A percentile compares a stretch with the other conserved stretches of the same genome.
These are phyloP conservation scores for Pichia sp. DNA, from an alignment of 1,139 yeast genomes.

Conservation along the genomic window DNA sequence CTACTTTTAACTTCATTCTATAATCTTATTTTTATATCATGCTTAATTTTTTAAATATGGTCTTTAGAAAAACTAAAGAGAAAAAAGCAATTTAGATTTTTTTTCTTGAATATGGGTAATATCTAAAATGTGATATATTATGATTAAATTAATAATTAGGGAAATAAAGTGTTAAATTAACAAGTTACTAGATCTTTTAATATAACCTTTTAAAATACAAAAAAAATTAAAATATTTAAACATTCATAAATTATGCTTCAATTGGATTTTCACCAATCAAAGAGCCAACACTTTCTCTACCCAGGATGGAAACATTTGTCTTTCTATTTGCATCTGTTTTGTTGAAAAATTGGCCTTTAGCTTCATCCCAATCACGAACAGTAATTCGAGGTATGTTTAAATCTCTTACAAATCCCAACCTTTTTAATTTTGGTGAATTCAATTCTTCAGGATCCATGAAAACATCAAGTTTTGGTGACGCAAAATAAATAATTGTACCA, in stretches of 20 bases:
- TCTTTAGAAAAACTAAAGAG: too few relatives aligned
- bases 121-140: too few relatives aligned
- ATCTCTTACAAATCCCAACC: constrained; percentile 28
- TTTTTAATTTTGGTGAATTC: constrained; percentile 34
- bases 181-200: too few relatives aligned
- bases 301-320: constrained; percentile 13
- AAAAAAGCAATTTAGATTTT: too few relatives aligned
- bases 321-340: constrained; percentile 14
- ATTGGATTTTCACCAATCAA: not conserved
- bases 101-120: too few relatives aligned
- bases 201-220: too few relatives aligned
- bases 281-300: constrained; percentile 20
- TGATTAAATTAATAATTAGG: too few relatives aligned
- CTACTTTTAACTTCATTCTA: too few relatives aligned
- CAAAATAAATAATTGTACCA: constrained; percentile 40
- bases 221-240: too few relatives aligned
- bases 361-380: constrained; percentile 20
- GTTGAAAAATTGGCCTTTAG: constrained; percentile 23
- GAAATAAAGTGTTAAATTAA: too few relatives aligned
- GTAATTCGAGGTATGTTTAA: constrained; percentile 35
- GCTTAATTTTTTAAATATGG: too few relatives aligned
- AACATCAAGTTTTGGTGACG: constrained; percentile 11
- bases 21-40: too few relatives aligned
- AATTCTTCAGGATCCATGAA: constrained; percentile 28
- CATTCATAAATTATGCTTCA: not conserved